Conservation (phyloP, 345 rosid species). For the Trapa incisa region DNA sequence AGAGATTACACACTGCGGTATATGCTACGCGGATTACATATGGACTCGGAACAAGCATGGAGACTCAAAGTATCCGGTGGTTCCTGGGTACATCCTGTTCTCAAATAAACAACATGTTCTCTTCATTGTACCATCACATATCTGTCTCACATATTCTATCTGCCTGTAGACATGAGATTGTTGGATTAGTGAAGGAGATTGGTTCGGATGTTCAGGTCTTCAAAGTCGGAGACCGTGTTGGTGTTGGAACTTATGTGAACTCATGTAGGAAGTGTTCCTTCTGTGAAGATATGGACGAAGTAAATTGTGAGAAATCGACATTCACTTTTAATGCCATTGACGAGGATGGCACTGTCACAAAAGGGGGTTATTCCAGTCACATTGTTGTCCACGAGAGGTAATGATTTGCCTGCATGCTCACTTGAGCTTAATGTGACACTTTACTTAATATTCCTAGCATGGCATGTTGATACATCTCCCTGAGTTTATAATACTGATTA, state of each 20-base stretch:
- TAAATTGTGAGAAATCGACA: slow-evolving; percentile 37
- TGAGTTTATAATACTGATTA: neutral
- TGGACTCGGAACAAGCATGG: slow-evolving; percentile 58
- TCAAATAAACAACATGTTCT: neutral
- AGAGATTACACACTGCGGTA: slow-evolving; percentile 75
- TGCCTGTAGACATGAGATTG: slow-evolving; percentile 61
- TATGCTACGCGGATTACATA: slow-evolving; percentile 75
- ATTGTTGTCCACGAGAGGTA: slow-evolving; percentile 76
- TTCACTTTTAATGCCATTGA: slow-evolving; percentile 62
- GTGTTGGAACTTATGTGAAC: slow-evolving; percentile 84
- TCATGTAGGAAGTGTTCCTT: slow-evolving; percentile 70
- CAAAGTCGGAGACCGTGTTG: slow-evolving; percentile 74
- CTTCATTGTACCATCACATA: neutral
- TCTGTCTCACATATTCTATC: neutral
- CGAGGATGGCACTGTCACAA: slow-evolving; percentile 61
- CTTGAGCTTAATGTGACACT: too few species aligned
- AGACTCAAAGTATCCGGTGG: slow-evolving; percentile 64
- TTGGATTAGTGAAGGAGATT: slow-evolving; percentile 67
- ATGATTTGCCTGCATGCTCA: neutral
- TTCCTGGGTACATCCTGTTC: slow-evolving; percentile 55
- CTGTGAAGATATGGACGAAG: slow-evolving; percentile 48
- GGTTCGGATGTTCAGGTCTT: slow-evolving; percentile 51
- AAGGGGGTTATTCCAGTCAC: slow-evolving; percentile 80
- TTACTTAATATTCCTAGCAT: neutral
- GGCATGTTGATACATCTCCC: neutral